Conservation (phyloP, 257 asterid species). For the Coffea eugenioides region DNA sequence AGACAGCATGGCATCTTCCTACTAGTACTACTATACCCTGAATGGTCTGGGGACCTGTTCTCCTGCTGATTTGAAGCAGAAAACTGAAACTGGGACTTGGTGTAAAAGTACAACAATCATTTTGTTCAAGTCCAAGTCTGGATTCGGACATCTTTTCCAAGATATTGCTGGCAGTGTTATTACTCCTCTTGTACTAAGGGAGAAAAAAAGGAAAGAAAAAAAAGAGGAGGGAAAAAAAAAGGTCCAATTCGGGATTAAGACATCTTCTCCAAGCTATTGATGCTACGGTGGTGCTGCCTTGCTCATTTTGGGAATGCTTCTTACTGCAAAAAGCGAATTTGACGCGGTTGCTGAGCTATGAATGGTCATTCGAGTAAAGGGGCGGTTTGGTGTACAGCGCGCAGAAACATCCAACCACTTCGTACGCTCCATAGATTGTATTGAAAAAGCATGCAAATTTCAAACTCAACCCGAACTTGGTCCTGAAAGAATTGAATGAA, state of each 20-base stretch:
- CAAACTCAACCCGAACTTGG: neutral
- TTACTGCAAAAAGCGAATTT: neutral
- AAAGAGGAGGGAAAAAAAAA: too few relatives aligned
- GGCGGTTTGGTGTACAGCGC: neutral
- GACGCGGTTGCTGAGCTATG: neutral
- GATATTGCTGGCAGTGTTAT: neutral
- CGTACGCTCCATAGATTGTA: neutral
- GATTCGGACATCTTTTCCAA: neutral
- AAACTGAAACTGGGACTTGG: neutral
- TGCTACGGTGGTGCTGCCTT: neutral
- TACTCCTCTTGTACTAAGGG: too few relatives aligned
- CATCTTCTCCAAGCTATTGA: neutral
- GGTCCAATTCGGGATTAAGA: neutral
- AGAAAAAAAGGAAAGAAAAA: too few relatives aligned
- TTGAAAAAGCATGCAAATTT: neutral
- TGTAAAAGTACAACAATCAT: neutral
- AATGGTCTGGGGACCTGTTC: too few relatives aligned
- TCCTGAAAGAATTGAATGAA: slow-evolving; percentile 1
- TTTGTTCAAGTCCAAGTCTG: neutral
- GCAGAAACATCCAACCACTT: neutral
- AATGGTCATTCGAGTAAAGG: neutral
- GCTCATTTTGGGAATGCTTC: neutral
- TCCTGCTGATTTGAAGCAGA: too few relatives aligned
- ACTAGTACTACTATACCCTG: neutral
- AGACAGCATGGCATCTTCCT: too few relatives aligned